A percentile compares a stretch with the other conserved stretches of the same genome.
Evolutionary conservation across 208 protist species (phyloP).

Genomic region (Lotmaria passim): DNA sequence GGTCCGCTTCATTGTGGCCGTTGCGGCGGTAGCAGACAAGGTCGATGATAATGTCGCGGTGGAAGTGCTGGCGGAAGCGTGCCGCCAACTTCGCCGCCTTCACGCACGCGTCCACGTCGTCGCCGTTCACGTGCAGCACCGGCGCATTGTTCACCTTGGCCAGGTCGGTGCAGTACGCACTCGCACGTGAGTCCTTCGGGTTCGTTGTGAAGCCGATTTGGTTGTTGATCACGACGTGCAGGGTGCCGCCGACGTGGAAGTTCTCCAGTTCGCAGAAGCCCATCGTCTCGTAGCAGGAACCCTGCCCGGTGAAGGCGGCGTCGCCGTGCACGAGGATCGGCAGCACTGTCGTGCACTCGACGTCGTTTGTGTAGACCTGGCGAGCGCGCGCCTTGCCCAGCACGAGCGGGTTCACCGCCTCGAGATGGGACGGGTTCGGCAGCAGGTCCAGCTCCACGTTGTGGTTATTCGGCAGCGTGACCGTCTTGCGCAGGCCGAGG

Average conservation of each 20-base stretch:
- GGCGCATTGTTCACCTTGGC: slow-evolving; percentile 95
- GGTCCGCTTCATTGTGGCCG: slow-evolving; percentile 98
- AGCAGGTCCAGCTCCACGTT: slow-evolving; percentile 95
- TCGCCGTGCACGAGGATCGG: slow-evolving; percentile 97
- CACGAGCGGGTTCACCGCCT: slow-evolving; percentile 98
- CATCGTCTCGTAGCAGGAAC: slow-evolving; percentile 98
- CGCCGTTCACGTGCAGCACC: slow-evolving; percentile 98
- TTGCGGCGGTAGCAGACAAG: slow-evolving; percentile 97
- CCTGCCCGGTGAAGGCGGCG: slow-evolving; percentile 97
- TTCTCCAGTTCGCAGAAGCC: slow-evolving; percentile 93
- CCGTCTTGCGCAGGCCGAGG: slow-evolving; percentile 88
- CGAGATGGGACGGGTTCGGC: slow-evolving; percentile 98
- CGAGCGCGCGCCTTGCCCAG: slow-evolving; percentile 97
- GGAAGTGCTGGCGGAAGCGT: slow-evolving; percentile 93
- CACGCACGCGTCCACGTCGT: slow-evolving; percentile 96
- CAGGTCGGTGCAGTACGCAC: slow-evolving; percentile 97
- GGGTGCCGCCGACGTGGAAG: slow-evolving; percentile 97
- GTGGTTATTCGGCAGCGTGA: slow-evolving; percentile 74
- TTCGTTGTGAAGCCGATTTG: slow-evolving; percentile 99
- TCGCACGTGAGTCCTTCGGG: slow-evolving; percentile 89
- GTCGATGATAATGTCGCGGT: slow-evolving; percentile 97
- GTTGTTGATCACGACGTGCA: slow-evolving; percentile 99
- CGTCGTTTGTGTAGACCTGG: slow-evolving; percentile 87
- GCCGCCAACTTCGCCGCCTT: slow-evolving; percentile 87
- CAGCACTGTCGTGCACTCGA: slow-evolving; percentile 72